A percentile compares a stretch with the other conserved stretches of the same genome.
phyloP scores from a whole-genome alignment of 2,329 filamentous ascomycete species.

The Diaporthe citri region DNA sequence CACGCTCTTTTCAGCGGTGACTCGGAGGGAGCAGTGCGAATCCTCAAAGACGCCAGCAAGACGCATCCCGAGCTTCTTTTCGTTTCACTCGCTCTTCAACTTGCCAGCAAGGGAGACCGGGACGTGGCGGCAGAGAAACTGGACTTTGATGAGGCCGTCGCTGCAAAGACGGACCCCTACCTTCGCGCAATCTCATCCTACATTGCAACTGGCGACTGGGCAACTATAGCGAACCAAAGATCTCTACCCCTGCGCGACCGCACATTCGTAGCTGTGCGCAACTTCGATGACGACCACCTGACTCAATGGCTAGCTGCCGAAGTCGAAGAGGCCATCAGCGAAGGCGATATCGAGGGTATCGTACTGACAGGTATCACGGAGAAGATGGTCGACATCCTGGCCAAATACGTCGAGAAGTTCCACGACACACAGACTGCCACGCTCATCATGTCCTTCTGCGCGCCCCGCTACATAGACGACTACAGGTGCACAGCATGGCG shows the following conservation, averaged over 20 bases:
- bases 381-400: constrained; percentile 78
- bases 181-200: constrained; percentile 83
- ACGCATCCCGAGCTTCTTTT: constrained; percentile 75
- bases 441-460: constrained; percentile 79
- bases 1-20: constrained; percentile 81
- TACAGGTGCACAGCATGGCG: constrained; percentile 82
- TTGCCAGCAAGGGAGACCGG: constrained; percentile 66
- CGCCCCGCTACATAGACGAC: constrained; percentile 82
- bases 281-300: constrained; percentile 72
- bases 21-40: constrained; percentile 75
- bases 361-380: constrained; percentile 83
- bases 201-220: constrained; percentile 83
- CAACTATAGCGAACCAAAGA: constrained; percentile 77
- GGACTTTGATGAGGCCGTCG: constrained; percentile 70
- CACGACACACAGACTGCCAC: constrained; percentile 84
- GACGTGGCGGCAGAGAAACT: constrained; percentile 61
- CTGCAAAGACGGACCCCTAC: constrained; percentile 80
- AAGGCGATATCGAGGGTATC: constrained; percentile 82
- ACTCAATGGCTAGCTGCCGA: constrained; percentile 77
- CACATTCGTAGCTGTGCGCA: constrained; percentile 78
- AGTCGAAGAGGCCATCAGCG: constrained; percentile 69
- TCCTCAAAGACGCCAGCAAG: constrained; percentile 76
- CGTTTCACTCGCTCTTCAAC: constrained; percentile 74
- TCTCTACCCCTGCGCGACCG: constrained; percentile 82
- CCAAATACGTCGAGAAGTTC: constrained; percentile 80